These are phyloP conservation scores for Galeopsis tetrahit DNA, from an alignment of 257 asterid species.

Conservation along the genomic window DNA sequence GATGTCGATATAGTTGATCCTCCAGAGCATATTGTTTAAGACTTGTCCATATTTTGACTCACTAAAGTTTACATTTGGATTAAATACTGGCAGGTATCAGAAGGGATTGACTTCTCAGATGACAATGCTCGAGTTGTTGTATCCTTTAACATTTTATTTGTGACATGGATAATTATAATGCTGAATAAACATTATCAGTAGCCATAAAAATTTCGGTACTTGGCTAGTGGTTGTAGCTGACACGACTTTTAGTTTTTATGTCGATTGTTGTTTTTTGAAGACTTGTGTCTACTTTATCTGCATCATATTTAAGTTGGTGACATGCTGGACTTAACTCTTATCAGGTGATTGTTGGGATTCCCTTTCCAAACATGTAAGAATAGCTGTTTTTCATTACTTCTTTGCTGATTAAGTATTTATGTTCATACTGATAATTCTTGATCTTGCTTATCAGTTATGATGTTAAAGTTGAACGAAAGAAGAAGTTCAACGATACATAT, in stretches of 20 bases:
- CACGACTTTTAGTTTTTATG: slow-evolving; percentile 6
- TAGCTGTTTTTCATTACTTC: slow-evolving; percentile 23
- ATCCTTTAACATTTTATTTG: slow-evolving; percentile 57
- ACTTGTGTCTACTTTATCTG: slow-evolving; percentile 18
- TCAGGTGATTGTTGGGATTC: slow-evolving; percentile 94
- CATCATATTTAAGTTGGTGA: slow-evolving; percentile 20
- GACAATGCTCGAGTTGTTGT: slow-evolving; percentile 97
- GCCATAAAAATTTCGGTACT: background rate
- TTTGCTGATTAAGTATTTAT: slow-evolving; percentile 26
- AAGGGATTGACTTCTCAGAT: slow-evolving; percentile 98
- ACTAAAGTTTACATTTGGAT: slow-evolving; percentile 23
- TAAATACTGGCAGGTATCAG: slow-evolving; percentile 74
- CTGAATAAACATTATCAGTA: slow-evolving; percentile 22
- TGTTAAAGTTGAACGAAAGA: slow-evolving; percentile 78
- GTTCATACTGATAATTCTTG: slow-evolving; percentile 33
- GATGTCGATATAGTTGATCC: background rate
- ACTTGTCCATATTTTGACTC: slow-evolving; percentile 12
- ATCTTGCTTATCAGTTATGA: slow-evolving; percentile 62
- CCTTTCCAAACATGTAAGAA: slow-evolving; percentile 92
- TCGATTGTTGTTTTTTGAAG: background rate
- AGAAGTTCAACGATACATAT: slow-evolving; percentile 76
- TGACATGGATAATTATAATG: slow-evolving; percentile 27
- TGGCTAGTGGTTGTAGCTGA: slow-evolving; percentile 20
- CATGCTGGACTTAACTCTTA: slow-evolving; percentile 57
- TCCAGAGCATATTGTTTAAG: background rate